phyloP scores from a whole-genome alignment of 305 asterid genomes.

The Petunia hybrid region DNA sequence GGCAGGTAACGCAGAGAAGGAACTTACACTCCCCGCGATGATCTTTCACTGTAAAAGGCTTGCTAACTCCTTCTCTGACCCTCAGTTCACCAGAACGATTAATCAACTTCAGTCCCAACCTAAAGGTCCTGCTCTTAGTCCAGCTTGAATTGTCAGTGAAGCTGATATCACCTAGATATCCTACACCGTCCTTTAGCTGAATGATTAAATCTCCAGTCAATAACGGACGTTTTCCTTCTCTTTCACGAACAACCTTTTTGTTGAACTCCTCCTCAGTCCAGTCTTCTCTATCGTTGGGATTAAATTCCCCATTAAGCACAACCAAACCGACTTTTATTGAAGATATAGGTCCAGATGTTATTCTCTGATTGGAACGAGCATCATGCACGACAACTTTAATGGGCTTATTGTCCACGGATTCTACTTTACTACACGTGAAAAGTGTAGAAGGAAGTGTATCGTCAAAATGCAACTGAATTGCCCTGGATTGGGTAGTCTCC shows the following conservation, averaged over 20 bases:
- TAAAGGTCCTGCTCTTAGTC: slow-evolving; percentile 82
- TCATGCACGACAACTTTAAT: slow-evolving; percentile 58
- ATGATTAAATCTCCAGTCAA: slow-evolving; percentile 66
- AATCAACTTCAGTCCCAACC: slow-evolving; percentile 62
- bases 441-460: slow-evolving; percentile 53
- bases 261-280: slow-evolving; percentile 68
- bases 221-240: slow-evolving; percentile 88
- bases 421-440: slow-evolving; percentile 66
- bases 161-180: slow-evolving; percentile 59
- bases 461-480: slow-evolving; percentile 59
- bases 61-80: slow-evolving; percentile 80
- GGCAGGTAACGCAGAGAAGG: not conserved
- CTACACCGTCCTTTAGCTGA: slow-evolving; percentile 67
- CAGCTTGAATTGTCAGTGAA: slow-evolving; percentile 95
- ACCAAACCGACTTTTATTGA: slow-evolving; percentile 56
- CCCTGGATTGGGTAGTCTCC: slow-evolving; percentile 49
- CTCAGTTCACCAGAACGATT: slow-evolving; percentile 37
- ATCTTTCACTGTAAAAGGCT: slow-evolving; percentile 79
- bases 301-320: slow-evolving; percentile 83
- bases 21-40: slow-evolving; percentile 94
- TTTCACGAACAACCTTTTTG: slow-evolving; percentile 48
- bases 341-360: slow-evolving; percentile 67
- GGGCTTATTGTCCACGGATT: slow-evolving; percentile 42
- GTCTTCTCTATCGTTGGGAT: slow-evolving; percentile 58
- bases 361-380: slow-evolving; percentile 42